A percentile compares a stretch with the other conserved stretches of the same genome.
Conservation (phyloP, 352 stramenopile species). For the Phytophthora hibernalis region DNA sequence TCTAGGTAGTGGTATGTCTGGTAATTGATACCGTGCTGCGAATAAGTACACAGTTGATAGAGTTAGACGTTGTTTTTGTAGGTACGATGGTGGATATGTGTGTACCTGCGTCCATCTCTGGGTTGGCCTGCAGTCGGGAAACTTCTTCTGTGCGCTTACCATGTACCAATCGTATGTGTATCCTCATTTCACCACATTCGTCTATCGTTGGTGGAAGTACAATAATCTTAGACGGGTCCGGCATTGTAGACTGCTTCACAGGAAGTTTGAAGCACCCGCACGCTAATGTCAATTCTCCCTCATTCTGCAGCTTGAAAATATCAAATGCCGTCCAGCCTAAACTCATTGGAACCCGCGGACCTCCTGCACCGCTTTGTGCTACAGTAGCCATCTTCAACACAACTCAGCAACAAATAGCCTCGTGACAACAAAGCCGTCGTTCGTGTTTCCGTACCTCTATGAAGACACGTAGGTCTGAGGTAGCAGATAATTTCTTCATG, state of each 20-base stretch:
- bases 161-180: conserved; percentile 49
- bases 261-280: conserved; percentile 49
- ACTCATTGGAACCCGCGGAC: conserved; percentile 21
- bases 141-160: conserved; percentile 37
- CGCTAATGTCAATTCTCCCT: conserved; percentile 20
- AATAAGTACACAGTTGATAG: conserved; percentile 7
- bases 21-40: conserved; percentile 27
- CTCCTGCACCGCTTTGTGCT: conserved; percentile 8
- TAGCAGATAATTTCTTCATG: conserved; percentile 41
- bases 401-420: not conserved
- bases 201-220: conserved; percentile 19
- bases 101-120: conserved; percentile 45
- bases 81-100: not conserved
- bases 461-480: conserved; percentile 38
- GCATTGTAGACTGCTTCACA: conserved; percentile 48
- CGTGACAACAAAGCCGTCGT: not conserved
- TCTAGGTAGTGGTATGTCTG: conserved; percentile 8
- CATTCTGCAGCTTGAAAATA: conserved; percentile 34
- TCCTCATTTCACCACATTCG: conserved; percentile 24
- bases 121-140: conserved; percentile 39
- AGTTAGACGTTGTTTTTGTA: not conserved
- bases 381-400: conserved; percentile 35
- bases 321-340: conserved; percentile 55
- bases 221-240: conserved; percentile 46
- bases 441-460: conserved; percentile 43